A percentile compares a stretch with the other conserved stretches of the same genome.
These are phyloP conservation scores for Tolypocladium amazonense DNA, from an alignment of 2,329 filamentous ascomycete genomes.

Conservation along the genomic window DNA sequence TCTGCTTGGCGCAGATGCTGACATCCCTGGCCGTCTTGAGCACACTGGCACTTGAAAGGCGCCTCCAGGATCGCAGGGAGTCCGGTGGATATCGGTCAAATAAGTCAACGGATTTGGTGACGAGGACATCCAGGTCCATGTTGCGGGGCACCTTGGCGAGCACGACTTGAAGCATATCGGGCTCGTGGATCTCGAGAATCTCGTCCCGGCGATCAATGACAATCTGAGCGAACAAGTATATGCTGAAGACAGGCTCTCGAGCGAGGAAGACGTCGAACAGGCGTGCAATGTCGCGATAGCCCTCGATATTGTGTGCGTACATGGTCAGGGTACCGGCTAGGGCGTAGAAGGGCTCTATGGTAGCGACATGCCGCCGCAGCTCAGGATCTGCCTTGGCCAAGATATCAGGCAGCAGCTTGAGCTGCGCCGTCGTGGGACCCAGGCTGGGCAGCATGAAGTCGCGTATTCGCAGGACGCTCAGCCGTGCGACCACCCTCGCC, in stretches of 20 bases:
- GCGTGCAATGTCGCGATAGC: conserved; percentile 77
- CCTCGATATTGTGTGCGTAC: conserved; percentile 92
- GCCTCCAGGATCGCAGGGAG: conserved; percentile 57
- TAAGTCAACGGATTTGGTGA: conserved; percentile 53
- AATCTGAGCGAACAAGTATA: conserved; percentile 89
- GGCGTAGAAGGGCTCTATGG: conserved; percentile 81
- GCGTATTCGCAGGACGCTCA: conserved; percentile 81
- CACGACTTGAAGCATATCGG: conserved; percentile 84
- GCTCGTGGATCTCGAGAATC: conserved; percentile 83
- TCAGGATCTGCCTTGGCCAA: conserved; percentile 60
- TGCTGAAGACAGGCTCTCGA: conserved; percentile 72
- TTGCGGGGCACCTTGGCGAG: conserved; percentile 78
- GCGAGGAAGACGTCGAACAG: conserved; percentile 90
- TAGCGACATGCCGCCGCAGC: conserved; percentile 65
- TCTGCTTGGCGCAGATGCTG: conserved; percentile 39
- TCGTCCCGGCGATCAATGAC: conserved; percentile 71
- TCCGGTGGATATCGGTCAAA: conserved; percentile 62
- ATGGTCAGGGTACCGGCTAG: conserved; percentile 88
- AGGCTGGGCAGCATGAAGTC: conserved; percentile 96
- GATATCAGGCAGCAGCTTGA: conserved; percentile 79
- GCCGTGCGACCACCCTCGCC: conserved; percentile 57
- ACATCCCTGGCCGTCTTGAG: conserved; percentile 67
- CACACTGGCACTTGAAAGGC: conserved; percentile 65
- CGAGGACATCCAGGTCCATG: conserved; percentile 69
- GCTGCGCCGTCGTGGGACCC: conserved; percentile 68